Evolutionary conservation across 805 yeast species (phyloP).

Genomic region (Ogataea philodendri): DNA sequence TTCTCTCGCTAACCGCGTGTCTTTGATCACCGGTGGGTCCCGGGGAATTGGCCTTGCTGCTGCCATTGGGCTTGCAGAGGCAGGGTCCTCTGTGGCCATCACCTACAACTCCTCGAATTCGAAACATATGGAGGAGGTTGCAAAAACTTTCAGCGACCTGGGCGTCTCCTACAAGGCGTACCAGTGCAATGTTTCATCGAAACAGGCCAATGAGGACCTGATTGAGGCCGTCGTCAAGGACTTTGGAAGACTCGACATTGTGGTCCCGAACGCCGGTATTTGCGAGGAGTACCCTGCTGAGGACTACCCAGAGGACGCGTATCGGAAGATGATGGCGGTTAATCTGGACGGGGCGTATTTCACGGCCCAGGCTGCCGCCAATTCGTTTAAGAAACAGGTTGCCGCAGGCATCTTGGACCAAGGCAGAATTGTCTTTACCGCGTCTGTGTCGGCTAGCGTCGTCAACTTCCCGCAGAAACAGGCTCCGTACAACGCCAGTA

Average conservation of each 20-base stretch:
- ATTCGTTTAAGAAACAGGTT: slow-evolving; percentile 43
- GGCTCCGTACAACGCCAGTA: slow-evolving; percentile 45
- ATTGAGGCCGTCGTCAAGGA: slow-evolving; percentile 32
- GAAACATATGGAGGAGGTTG: slow-evolving; percentile 14
- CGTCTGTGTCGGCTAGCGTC: slow-evolving; percentile 49
- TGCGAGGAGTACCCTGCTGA: slow-evolving; percentile 32
- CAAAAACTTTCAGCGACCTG: slow-evolving; percentile 10
- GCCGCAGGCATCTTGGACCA: slow-evolving; percentile 19
- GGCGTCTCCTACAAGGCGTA: slow-evolving; percentile 30
- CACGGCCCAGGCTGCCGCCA: slow-evolving; percentile 48
- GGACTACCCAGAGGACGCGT: slow-evolving; percentile 27
- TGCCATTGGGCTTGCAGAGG: slow-evolving; percentile 50
- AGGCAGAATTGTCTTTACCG: slow-evolving; percentile 48
- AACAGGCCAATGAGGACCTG: slow-evolving; percentile 30
- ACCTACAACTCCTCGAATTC: slow-evolving; percentile 33
- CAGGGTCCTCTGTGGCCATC: slow-evolving; percentile 43
- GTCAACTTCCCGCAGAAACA: slow-evolving; percentile 50
- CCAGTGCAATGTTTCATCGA: slow-evolving; percentile 35
- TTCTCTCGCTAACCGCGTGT: slow-evolving; percentile 41
- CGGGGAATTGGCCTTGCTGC: slow-evolving; percentile 57
- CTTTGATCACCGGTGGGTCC: slow-evolving; percentile 54
- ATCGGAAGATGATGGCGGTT: slow-evolving; percentile 42
- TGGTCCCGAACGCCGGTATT: slow-evolving; percentile 44
- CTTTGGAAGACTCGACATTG: slow-evolving; percentile 40
- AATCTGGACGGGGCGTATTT: slow-evolving; percentile 47